Base-by-base conservation (phyloP, 1,139 yeast genomes). In the Arxiozyma telluris region DNA sequence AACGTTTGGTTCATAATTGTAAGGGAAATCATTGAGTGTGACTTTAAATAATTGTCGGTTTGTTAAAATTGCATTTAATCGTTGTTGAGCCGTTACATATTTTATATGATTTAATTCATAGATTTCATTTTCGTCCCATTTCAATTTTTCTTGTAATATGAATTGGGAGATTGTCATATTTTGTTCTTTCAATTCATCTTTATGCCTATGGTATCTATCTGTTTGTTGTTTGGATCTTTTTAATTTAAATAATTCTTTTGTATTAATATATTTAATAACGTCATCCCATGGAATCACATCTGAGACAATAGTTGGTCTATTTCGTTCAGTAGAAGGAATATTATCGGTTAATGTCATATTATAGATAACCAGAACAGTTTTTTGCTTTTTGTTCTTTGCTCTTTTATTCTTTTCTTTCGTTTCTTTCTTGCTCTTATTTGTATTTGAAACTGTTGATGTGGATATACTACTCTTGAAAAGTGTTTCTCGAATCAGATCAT, bases 1-100 rank as follows among this genome's bases (percentile, higher is more conserved):
- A 1, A 73, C 65, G n/a, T 62, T 63, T 3, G 63, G 61, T 49
- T 68, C 73, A 46, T 74, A 66, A 54, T 68, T 63, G 58, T 76
- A 76, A 0, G 78, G 78, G 58, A 72, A 76, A 50, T 71, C 71
- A 57, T 76, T 76, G 8, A 58, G 22, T 9, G 70, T 58, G 5
- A 73, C 62, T 41, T 60, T 64, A 45, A 55, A 64, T 1, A 59
- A 50, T 12, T 53, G 46, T 15, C 41, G 44, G 11, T 55, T 51
- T 1, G 60, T 51, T 47, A 65, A 62, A 21, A 61, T 44, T 1
- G 54, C 57, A 3, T 49, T 43, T 11, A 57, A 49, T 54, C 59
- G 62, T 34, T 57, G 59, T 4, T 57, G 53, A 41, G 54, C 56
- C 1, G 59, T 54, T 15, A 58, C 56, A 47, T 54, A 59, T 39